These are phyloP conservation scores for Carnegiea gigantea DNA, from an alignment of 179 eudicot genomes.

Conservation along the genomic window DNA sequence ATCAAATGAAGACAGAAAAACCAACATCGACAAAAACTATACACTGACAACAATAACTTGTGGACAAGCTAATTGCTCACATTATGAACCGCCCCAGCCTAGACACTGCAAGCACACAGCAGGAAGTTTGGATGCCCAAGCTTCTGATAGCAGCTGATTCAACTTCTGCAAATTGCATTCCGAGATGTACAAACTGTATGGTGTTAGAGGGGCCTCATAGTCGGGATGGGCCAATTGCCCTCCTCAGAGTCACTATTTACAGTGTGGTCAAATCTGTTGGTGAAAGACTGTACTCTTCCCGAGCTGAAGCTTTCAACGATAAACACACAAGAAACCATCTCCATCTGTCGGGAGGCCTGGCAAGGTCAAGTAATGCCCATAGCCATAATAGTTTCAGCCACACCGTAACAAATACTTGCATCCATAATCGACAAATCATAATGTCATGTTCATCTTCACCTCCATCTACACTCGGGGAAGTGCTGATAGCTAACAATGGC, in stretches of 20 bases:
- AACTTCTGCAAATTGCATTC: constrained; percentile 20
- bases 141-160: background rate
- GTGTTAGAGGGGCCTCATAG: constrained; percentile 8
- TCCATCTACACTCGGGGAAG: constrained; percentile 1
- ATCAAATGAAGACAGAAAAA: background rate
- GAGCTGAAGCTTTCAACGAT: constrained; percentile 7
- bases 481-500: background rate
- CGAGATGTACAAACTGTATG: constrained; percentile 26
- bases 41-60: constrained; percentile 8
- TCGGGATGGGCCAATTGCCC: constrained; percentile 15
- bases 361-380: constrained; percentile 6
- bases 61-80: background rate
- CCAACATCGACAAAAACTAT: background rate
- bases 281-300: constrained; percentile 6
- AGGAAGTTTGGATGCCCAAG: background rate
- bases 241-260: constrained; percentile 29
- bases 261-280: constrained; percentile 20
- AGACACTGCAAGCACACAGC: constrained; percentile 12
- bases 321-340: constrained; percentile 10
- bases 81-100: background rate
- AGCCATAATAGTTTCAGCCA: constrained; percentile 14
- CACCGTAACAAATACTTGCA: constrained; percentile 22
- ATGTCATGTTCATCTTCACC: background rate
- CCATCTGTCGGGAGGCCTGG: constrained; percentile 1
- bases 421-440: constrained; percentile 19